Base-by-base conservation (phyloP, 1,284 basidiomycete genomes). In the Rhodotorula mucilaginosa region DNA sequence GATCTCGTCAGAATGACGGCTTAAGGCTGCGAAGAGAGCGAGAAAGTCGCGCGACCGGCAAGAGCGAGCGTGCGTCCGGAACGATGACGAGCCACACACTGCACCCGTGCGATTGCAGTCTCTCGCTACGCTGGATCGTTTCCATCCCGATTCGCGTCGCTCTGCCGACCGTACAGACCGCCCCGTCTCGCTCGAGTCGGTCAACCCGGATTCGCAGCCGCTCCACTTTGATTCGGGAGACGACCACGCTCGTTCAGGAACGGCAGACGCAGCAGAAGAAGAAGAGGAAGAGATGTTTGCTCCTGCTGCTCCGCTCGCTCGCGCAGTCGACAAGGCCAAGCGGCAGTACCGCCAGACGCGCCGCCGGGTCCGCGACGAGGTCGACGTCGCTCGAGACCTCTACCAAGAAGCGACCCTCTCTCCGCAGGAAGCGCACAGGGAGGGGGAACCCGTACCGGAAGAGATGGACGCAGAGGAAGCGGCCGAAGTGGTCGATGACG, bases 391-490 rank as follows among this genome's bases (percentile, higher is more conserved):
- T 0, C 64, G 68, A 15, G 58, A 68, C 18, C 65, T 73, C 21
- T 56, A 56, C 26, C 29, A 60, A 23, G 63, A 67, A 5, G 61
- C 72, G 2, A 57, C 21, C 3, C 59, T 58, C 31, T 48, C 47
- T 8, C 34, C 57, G 26, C 64, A 64, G 2, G 51, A 73, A 13
- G 58, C 69, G 6, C 64, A 60, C 18, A 39, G 26, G 3, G 60
- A 65, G 0, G 70, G 70, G 2, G 46, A 63, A 7, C 65, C 68
- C 19, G 58, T 65, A 5, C 61, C 70, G 6, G 74, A 74, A 47
- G 65, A 70, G 6, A 48, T 72, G 15, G 68, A 70, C 18, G 56
- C 72, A 10, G 52, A 65, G 5, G 68, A 74, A 21, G 74, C 72
- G 12, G 68, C 58, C 5, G 65, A 65, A 44, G n/a, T 58, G 1